Evolutionary conservation across 2,329 filamentous ascomycete genomes (phyloP).

Genomic region (Neofusicoccum cordaticola): DNA sequence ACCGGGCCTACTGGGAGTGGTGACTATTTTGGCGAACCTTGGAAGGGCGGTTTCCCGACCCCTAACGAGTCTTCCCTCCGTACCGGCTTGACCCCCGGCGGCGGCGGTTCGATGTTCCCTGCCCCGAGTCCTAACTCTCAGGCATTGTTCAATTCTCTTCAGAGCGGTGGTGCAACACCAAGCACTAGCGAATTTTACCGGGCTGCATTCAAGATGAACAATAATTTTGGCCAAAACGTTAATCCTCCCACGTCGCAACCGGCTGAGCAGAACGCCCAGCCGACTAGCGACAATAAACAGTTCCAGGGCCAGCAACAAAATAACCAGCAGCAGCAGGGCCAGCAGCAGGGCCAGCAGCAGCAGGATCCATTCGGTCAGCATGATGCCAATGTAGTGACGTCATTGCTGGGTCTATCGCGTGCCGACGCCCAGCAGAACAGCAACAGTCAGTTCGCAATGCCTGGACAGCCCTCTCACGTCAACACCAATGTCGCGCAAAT

Average conservation of each 20-base stretch:
- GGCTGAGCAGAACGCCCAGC: slow-evolving; percentile 38
- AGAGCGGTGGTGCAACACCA: slow-evolving; percentile 81
- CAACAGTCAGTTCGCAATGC: slow-evolving; percentile 51
- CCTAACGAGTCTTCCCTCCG: slow-evolving; percentile 94
- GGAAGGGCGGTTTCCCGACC: slow-evolving; percentile 84
- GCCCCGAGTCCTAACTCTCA: slow-evolving; percentile 84
- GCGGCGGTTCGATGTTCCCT: slow-evolving; percentile 96
- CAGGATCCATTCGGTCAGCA: slow-evolving; percentile 77
- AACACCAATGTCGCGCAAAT: slow-evolving; percentile 46
- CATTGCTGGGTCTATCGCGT: slow-evolving; percentile 16
- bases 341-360: slow-evolving; percentile 35
- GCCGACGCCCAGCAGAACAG: slow-evolving; percentile 34
- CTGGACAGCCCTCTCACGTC: slow-evolving; percentile 35
- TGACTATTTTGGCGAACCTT: slow-evolving; percentile 85
- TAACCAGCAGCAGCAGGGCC: slow-evolving; percentile 43
- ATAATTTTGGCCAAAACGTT: slow-evolving; percentile 40
- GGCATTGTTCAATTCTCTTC: slow-evolving; percentile 74
- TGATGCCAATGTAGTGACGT: slow-evolving; percentile 61
- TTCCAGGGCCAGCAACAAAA: slow-evolving; percentile 35
- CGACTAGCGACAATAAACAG: slow-evolving; percentile 51
- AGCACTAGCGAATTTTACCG: slow-evolving; percentile 92
- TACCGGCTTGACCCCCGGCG: slow-evolving; percentile 88
- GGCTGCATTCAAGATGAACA: slow-evolving; percentile 67
- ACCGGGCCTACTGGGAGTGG: slow-evolving; percentile 69
- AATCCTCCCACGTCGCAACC: slow-evolving; percentile 45